These are phyloP conservation scores for Apiotrichum brassicae DNA, from an alignment of 1,284 basidiomycete species.

Conservation along the genomic window DNA sequence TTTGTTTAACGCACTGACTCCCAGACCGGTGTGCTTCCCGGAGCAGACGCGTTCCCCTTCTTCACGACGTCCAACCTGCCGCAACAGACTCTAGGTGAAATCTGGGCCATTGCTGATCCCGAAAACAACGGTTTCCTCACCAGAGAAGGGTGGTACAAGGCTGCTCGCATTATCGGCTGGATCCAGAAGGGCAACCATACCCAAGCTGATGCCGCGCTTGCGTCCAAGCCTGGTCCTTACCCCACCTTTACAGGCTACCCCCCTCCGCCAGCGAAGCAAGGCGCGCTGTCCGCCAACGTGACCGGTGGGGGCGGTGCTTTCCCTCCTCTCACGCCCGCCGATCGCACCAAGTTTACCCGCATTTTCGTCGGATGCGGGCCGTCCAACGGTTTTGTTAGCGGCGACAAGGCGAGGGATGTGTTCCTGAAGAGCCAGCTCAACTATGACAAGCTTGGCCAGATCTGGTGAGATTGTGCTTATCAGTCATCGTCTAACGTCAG, in stretches of 20 bases:
- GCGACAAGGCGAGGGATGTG: conserved; percentile 84
- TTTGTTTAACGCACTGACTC: neutral
- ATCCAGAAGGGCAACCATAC: conserved; percentile 66
- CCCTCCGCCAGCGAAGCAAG: conserved; percentile 38
- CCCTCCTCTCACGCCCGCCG: conserved; percentile 68
- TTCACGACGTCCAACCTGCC: conserved; percentile 72
- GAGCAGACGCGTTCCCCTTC: conserved; percentile 73
- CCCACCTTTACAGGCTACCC: conserved; percentile 70
- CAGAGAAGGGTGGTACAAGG: conserved; percentile 74
- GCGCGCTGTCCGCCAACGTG: conserved; percentile 46
- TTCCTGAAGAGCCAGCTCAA: conserved; percentile 89
- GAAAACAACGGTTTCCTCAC: conserved; percentile 89
- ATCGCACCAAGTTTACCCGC: conserved; percentile 72
- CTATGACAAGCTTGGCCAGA: conserved; percentile 83
- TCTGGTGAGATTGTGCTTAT: conserved; percentile 61
- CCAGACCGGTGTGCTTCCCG: conserved; percentile 70
- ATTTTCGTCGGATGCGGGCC: conserved; percentile 72
- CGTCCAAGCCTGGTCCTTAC: conserved; percentile 61
- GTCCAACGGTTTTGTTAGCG: conserved; percentile 66
- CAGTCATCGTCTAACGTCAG: conserved; percentile 46
- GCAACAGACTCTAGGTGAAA: conserved; percentile 75
- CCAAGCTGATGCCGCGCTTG: conserved; percentile 23
- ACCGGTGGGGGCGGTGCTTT: conserved; percentile 29
- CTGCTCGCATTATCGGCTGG: conserved; percentile 83
- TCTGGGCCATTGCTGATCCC: conserved; percentile 89